Evolutionary conservation across 2,329 filamentous ascomycete genomes (phyloP), one percentile per base, ranked within the genome.

Genomic region (Trichophyton mentagrophytes): DNA sequence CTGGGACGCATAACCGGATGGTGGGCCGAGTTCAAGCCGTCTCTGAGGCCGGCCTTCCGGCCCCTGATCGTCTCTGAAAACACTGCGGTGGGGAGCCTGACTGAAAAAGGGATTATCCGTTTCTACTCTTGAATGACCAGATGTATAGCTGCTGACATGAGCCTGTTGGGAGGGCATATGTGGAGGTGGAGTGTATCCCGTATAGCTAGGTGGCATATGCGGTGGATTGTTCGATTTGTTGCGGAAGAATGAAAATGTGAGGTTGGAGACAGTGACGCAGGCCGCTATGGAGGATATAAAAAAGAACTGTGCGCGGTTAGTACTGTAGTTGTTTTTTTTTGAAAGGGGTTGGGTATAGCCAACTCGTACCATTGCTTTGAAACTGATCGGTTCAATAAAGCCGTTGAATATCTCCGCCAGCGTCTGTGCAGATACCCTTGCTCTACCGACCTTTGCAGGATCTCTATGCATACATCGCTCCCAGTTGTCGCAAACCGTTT

Each of bases 391-490:
- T 67, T 95, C 90, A 3, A 95, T 86, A 72, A 97, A 96, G 68
- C 87, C 87, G 71, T 97, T 96, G 73, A 97, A 86, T 46, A 99
- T 95, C 69, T 90, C 85, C 0, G 92, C 92, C 70, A 96, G 88
- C 27, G 91, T 93, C 69, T 89, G 87, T 3, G 90, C 91, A 17
- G 87, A 89, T 44, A 96, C 84, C 68, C 86, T 87, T 47, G 92
- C 87, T 42, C 86, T 81, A 66, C 89, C 90, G 61, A 96, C 84
- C 61, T 84, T 84, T 51, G 85, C 80, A 0, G 90, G 86, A 68
- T 96, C 89, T 65, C 86, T 84, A 65, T 86, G 85, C 89, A 96
- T 96, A 74, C 93, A 97, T 36, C 83, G 78, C 65, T 87, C 85
- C 92, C 92, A 97, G 64, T 86, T 82, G 38, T 85, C 82, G 71